Conservation (phyloP, 129 eudicot species). For the Chrysanthemum lavandulifolium region DNA sequence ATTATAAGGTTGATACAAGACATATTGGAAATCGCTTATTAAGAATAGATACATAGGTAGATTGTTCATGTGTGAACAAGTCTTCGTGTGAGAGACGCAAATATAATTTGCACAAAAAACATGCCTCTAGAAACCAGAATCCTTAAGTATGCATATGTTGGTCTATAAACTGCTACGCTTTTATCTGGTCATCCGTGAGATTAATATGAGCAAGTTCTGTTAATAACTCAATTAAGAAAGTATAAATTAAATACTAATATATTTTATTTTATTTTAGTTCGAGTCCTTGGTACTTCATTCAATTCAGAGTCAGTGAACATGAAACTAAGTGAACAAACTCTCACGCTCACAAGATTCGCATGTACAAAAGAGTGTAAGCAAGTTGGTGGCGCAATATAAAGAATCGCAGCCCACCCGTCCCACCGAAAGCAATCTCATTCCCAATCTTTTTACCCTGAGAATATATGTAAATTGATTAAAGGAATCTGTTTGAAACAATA, state of each 20-base stretch:
- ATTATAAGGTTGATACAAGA: slow-evolving; percentile 1
- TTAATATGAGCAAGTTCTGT: slow-evolving; percentile 13
- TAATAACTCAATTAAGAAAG: slow-evolving; percentile 12
- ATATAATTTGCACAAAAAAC: background rate
- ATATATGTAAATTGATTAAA: slow-evolving; percentile 33
- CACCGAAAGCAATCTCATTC: slow-evolving; percentile 47
- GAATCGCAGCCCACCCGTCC: slow-evolving; percentile 48
- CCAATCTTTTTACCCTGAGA: slow-evolving; percentile 46
- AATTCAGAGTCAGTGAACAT: slow-evolving; percentile 15
- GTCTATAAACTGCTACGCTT: background rate
- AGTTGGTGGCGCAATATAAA: slow-evolving; percentile 42
- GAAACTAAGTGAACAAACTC: slow-evolving; percentile 20
- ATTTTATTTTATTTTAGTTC: background rate
- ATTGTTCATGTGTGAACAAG: background rate
- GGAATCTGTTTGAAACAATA: slow-evolving; percentile 41
- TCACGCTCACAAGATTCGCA: slow-evolving; percentile 24
- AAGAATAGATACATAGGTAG: background rate
- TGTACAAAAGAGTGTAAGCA: slow-evolving; percentile 21
- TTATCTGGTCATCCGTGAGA: background rate
- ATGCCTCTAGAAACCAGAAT: too few relatives aligned
- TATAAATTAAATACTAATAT: background rate
- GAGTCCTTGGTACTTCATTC: background rate
- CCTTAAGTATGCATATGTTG: background rate
- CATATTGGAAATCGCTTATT: slow-evolving; percentile 5
- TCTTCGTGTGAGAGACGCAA: background rate